These are phyloP conservation scores for Colletotrichum viniferum DNA, from an alignment of 2,329 filamentous ascomycete genomes.

Conservation along the genomic window DNA sequence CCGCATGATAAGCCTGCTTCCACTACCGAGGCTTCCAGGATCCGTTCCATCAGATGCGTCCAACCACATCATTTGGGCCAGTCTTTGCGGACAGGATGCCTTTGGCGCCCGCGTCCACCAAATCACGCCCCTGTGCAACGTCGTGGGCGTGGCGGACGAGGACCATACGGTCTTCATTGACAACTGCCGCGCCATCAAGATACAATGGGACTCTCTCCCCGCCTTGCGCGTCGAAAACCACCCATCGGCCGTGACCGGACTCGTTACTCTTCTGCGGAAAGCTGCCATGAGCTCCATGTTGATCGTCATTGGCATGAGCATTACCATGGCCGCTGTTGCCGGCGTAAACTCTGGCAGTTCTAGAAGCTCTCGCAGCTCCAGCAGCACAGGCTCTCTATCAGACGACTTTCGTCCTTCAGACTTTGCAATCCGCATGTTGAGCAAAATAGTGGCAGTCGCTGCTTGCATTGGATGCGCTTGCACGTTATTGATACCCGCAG, in stretches of 20 bases:
- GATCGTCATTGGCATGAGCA: neutral
- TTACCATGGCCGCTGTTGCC: neutral
- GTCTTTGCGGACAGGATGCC: neutral
- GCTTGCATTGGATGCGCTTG: neutral
- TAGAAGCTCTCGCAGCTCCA: neutral
- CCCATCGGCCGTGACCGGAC: neutral
- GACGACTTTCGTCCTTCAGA: neutral
- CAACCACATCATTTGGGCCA: neutral
- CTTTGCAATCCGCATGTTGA: neutral
- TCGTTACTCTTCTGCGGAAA: fast-evolving
- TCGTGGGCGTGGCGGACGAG: neutral
- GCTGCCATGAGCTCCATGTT: neutral
- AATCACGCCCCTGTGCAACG: neutral
- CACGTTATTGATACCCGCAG: neutral
- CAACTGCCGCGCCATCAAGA: neutral
- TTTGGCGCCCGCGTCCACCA: neutral
- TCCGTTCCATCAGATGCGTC: neutral
- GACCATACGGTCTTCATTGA: neutral
- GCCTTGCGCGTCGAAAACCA: neutral
- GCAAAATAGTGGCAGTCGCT: neutral
- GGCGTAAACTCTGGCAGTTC: neutral
- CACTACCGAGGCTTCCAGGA: neutral
- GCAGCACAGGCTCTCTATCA: neutral
- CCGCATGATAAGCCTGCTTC: neutral
- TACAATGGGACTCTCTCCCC: neutral